phyloP scores from a whole-genome alignment of 1,284 basidiomycete species.

The Puccinia horiana region DNA sequence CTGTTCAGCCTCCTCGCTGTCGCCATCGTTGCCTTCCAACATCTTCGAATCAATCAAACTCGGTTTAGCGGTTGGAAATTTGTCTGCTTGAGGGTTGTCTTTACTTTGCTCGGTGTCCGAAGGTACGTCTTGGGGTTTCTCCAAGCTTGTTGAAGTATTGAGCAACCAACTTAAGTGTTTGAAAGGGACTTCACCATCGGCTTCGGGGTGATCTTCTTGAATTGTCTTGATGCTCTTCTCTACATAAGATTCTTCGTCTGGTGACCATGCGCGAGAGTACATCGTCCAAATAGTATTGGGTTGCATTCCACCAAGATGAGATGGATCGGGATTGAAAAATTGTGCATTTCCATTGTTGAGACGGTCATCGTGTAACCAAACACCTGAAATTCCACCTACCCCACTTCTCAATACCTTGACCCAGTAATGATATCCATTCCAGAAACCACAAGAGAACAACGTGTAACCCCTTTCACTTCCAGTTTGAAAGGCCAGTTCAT shows the following conservation, averaged over 20 bases:
- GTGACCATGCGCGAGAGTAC: background rate
- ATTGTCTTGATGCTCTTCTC: background rate
- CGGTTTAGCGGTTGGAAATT: too few species aligned
- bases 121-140: too few species aligned
- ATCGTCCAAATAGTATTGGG: background rate
- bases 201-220: background rate
- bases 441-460: conserved; percentile 6
- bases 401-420: background rate
- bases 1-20: too few species aligned
- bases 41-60: too few species aligned
- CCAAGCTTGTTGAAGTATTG: background rate
- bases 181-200: too few species aligned
- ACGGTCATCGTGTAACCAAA: background rate
- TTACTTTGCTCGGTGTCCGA: too few species aligned
- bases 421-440: too few species aligned
- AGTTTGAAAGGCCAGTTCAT: background rate
- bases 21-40: too few species aligned
- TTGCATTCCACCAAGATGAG: background rate
- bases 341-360: background rate
- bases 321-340: background rate
- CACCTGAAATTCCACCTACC: background rate
- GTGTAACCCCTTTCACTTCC: background rate
- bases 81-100: too few species aligned
- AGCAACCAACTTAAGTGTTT: background rate
- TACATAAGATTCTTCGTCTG: background rate